Base-by-base conservation (phyloP, 2,329 filamentous ascomycete species). In the Aureobasidium vineae region DNA sequence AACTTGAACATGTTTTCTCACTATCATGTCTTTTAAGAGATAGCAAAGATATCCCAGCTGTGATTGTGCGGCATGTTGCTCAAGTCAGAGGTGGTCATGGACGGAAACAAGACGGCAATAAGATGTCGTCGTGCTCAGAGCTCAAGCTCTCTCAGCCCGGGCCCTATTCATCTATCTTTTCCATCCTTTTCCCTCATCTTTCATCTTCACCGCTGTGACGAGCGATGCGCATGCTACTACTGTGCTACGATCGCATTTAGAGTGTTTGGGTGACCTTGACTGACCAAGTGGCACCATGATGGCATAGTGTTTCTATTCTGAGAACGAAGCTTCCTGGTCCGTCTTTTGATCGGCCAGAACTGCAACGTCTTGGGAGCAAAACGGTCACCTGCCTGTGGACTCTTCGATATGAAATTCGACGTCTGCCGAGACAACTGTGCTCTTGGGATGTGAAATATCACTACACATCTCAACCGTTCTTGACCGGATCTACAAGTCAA, bases 81-180 rank as follows among this genome's bases (percentile, higher is more conserved):
- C 10, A 26, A n/a, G 19, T 36, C 8, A 11, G 13, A 21, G 50
- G n/a, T 36, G 19, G 5, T 36, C 31, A 36, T 21, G 52, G 19
- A 8, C 15, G n/a, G 23, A 10, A 33, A 11, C 19, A 33, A n/a
- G 4, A 8, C 13, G 33, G 31, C 21, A 23, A 23, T 28, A 13
- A 3, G 2, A 59, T 59, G 54, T 13, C 26, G 38, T 45, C 38
- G 31, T 31, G 36, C 33, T 40, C 16, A 43, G 53, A 54, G 36
- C 53, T 41, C 53, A 41, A 40, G 54, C 54, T 38, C 52, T 47
- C 54, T 43, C 54, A 26, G 54, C 16, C 54, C 54, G 54, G 19
- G 26, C 38, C 54, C 21, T 47, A 26, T 47, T 43, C 26, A 11
- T 43, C 52, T 13, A 40, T 33, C 54, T 26, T 23, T 21, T 33